Evolutionary conservation across 352 stramenopile genomes (phyloP), one percentile per base, ranked within the genome.

Genomic region (Globisporangium spinosum): DNA sequence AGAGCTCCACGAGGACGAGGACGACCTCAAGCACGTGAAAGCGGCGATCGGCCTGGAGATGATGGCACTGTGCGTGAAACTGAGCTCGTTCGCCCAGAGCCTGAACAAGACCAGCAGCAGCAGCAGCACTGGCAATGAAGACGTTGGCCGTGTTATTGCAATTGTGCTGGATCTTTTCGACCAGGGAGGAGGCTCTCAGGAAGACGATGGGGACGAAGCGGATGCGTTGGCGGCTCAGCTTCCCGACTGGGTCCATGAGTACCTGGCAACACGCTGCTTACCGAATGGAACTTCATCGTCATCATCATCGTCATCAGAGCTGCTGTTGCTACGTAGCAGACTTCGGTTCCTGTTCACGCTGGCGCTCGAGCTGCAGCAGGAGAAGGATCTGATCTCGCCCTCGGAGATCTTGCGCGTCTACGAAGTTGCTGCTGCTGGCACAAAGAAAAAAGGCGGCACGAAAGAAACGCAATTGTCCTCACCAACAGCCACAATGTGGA

Each of bases 1-100:
- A n/a, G 78, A 90, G 61, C 61, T 93, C 17, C 82, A 81, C 69
- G 84, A 93, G 45, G 79, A 93, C 29, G 80, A 90, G 77, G 77
- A 89, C 17, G 80, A 85, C 29, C 60, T 90, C 8, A 68, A 70
- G 32, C 70, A 57, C n/a, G 77, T 80, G 9, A 84, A 85, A 34
- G 71, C 74, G 32, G 66, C 77, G 0, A 63, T 91, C 13, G 77
- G 72, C n/a, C 72, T 77, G 27, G 86, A 93, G 49, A 57, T 91
- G 25, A 68, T 86, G 22, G 70, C 73, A 8, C 27, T 89, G 47
- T 87, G 79, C 60, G 72, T 91, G 22, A 79, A 79, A 9, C 43
- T 92, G 59, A 81, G 77, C 10, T 85, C 78, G 5, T 80, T 58
- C 27, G 72, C 76, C 54, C 66, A 71, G 38, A 67, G 67, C 20